Percentiles rank a stretch among this genome's conserved stretches.
Evolutionary conservation across 768 basidiomycete species (phyloP).

Genomic region (Trametes cinnabarina): DNA sequence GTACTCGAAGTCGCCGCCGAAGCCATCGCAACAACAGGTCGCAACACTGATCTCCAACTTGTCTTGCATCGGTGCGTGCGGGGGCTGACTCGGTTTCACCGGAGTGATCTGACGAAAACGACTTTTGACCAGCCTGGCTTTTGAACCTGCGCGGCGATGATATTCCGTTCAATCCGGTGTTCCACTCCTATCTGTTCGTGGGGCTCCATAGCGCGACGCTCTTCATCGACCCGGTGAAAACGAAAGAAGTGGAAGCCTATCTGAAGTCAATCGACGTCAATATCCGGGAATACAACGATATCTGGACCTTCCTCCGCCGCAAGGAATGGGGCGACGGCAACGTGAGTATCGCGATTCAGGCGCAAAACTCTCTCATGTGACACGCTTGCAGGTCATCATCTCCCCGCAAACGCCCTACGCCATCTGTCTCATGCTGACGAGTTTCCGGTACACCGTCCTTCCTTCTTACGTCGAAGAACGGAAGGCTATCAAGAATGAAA

Average conservation of each 20-base stretch:
- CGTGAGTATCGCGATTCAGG: slow-evolving; percentile 32
- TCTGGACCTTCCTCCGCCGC: slow-evolving; percentile 76
- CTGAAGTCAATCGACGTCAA: slow-evolving; percentile 56
- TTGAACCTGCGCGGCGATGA: slow-evolving; percentile 89
- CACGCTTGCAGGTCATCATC: slow-evolving; percentile 52
- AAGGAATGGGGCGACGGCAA: slow-evolving; percentile 81
- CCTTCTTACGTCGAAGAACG: slow-evolving; percentile 71
- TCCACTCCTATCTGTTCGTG: slow-evolving; percentile 83
- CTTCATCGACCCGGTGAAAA: slow-evolving; percentile 72
- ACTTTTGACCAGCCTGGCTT: slow-evolving; percentile 59
- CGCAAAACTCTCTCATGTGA: not conserved
- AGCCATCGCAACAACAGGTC: slow-evolving; percentile 59
- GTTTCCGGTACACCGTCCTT: slow-evolving; percentile 72
- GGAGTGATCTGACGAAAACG: slow-evolving; percentile 6
- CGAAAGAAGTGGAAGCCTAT: slow-evolving; percentile 58
- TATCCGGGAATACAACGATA: slow-evolving; percentile 65
- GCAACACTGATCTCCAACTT: slow-evolving; percentile 69
- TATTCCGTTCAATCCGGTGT: slow-evolving; percentile 89
- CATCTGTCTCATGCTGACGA: slow-evolving; percentile 81
- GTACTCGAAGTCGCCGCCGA: slow-evolving; percentile 62
- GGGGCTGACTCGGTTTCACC: not conserved
- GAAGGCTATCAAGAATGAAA: slow-evolving; percentile 87
- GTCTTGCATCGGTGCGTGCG: slow-evolving; percentile 62
- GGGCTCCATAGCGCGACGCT: slow-evolving; percentile 59
- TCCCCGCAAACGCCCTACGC: slow-evolving; percentile 76